phyloP scores from a whole-genome alignment of 2,329 filamentous ascomycete genomes.

The Hypomyces rosellus region DNA sequence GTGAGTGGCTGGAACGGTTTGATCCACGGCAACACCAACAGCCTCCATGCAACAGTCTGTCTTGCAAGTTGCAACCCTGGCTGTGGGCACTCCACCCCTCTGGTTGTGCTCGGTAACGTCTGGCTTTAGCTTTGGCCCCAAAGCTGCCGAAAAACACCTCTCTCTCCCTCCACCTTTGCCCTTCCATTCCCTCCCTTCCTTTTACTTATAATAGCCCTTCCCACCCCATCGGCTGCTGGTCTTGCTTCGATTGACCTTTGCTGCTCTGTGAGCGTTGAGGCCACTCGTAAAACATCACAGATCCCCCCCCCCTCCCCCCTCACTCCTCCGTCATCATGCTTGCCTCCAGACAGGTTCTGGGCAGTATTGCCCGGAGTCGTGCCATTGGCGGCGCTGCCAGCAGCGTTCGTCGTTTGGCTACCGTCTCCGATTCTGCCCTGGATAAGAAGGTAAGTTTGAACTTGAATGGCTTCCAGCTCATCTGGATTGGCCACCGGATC shows the following conservation, averaged over 20 bases:
- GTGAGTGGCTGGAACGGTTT: slow-evolving; percentile 17
- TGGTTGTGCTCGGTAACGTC: slow-evolving; percentile 14
- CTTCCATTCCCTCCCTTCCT: slow-evolving; percentile 14
- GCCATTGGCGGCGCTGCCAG: slow-evolving; percentile 50
- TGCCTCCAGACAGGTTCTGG: slow-evolving; percentile 65
- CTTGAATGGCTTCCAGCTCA: too few relatives aligned
- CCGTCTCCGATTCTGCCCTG: slow-evolving; percentile 77
- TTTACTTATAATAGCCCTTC: slow-evolving; percentile 18
- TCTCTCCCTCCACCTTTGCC: slow-evolving; percentile 17
- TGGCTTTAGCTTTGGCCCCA: slow-evolving; percentile 6
- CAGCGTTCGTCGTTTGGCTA: slow-evolving; percentile 69
- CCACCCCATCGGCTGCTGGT: slow-evolving; percentile 10
- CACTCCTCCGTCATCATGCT: slow-evolving; percentile 48
- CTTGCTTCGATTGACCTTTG: slow-evolving; percentile 9
- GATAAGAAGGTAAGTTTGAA: slow-evolving; percentile 72
- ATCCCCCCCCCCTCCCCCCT: slow-evolving; percentile 20
- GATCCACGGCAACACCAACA: slow-evolving; percentile 7
- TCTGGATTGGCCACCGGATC: neutral
- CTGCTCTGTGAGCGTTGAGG: slow-evolving; percentile 17
- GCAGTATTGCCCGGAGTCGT: slow-evolving; percentile 56
- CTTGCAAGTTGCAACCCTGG: slow-evolving; percentile 4
- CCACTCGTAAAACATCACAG: slow-evolving; percentile 16
- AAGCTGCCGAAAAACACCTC: slow-evolving; percentile 20
- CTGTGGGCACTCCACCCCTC: slow-evolving; percentile 4
- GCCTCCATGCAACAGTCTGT: neutral